phyloP scores from a whole-genome alignment of 2,329 filamentous ascomycete species.

The Colletotrichum paranaense region DNA sequence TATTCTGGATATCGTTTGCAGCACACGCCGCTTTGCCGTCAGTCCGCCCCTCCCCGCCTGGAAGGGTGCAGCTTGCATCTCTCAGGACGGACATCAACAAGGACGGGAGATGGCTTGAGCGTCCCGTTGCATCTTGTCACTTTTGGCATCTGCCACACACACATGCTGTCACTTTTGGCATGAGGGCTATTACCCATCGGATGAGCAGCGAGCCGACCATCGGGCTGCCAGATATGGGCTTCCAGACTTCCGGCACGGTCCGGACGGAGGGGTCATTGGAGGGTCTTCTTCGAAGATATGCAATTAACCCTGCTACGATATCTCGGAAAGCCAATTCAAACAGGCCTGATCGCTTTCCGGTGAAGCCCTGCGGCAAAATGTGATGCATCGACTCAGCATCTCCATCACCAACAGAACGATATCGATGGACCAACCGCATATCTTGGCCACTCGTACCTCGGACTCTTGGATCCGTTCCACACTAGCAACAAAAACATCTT shows the following conservation, averaged over 20 bases:
- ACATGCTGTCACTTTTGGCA: neutral
- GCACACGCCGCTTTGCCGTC: constrained; percentile 10
- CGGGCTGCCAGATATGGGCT: neutral
- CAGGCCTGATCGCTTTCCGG: neutral
- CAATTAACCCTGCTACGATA: neutral
- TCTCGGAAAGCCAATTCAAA: neutral
- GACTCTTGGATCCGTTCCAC: neutral
- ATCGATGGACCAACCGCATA: neutral
- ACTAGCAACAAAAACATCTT: neutral
- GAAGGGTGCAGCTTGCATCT: constrained; percentile 5
- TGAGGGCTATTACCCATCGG: neutral
- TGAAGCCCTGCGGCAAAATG: neutral
- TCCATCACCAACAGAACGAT: neutral
- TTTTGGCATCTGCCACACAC: constrained; percentile 3
- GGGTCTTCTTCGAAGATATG: neutral
- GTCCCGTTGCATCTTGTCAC: neutral
- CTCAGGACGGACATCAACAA: neutral
- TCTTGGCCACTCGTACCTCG: neutral
- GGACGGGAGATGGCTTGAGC: constrained; percentile 1
- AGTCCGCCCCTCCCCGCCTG: neutral
- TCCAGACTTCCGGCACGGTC: constrained; percentile 4
- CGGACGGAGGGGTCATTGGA: neutral
- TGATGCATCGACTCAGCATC: neutral
- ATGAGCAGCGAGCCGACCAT: neutral
- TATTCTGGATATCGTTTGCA: constrained; percentile 19